Percentiles rank a stretch among this genome's conserved stretches.
phyloP scores from a whole-genome alignment of 441 rosid species.

The Arabidopsis lyrata region DNA sequence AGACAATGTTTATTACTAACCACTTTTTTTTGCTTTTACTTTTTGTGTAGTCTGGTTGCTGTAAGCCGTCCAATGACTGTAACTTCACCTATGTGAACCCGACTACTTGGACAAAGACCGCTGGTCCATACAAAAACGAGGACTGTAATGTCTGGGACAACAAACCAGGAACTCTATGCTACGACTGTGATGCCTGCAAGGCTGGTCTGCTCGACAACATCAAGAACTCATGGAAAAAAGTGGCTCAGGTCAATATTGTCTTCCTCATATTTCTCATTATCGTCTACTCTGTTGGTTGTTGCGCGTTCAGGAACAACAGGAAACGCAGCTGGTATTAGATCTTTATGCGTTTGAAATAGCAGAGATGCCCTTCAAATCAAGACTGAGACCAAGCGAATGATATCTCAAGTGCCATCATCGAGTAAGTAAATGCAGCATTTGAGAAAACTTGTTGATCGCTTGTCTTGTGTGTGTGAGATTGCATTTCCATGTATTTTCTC shows the following conservation, averaged over 20 bases:
- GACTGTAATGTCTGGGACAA: constrained; percentile 74
- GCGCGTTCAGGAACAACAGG: constrained; percentile 89
- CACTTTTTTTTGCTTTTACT: background rate
- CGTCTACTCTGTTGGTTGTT: constrained; percentile 84
- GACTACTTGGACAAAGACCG: constrained; percentile 55
- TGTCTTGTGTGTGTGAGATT: constrained; percentile 33
- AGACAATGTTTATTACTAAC: background rate
- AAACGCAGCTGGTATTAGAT: constrained; percentile 50
- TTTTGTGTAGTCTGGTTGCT: constrained; percentile 86
- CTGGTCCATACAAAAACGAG: constrained; percentile 43
- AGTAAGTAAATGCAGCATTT: constrained; percentile 9
- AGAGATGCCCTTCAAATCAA: background rate
- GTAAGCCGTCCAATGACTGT: constrained; percentile 87
- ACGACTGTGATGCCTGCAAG: constrained; percentile 84
- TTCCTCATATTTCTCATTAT: constrained; percentile 73
- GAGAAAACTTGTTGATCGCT: constrained; percentile 13
- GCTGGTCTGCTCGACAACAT: constrained; percentile 86
- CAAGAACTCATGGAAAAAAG: constrained; percentile 86
- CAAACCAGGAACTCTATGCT: constrained; percentile 55
- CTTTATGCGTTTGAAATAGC: background rate
- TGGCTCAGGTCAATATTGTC: constrained; percentile 71
- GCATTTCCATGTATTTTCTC: constrained; percentile 21
- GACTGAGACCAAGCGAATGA: constrained; percentile 1
- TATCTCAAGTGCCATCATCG: constrained; percentile 13
- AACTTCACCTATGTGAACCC: constrained; percentile 63